Base-by-base conservation (phyloP, 768 basidiomycete species). In the Lactarius vividus region DNA sequence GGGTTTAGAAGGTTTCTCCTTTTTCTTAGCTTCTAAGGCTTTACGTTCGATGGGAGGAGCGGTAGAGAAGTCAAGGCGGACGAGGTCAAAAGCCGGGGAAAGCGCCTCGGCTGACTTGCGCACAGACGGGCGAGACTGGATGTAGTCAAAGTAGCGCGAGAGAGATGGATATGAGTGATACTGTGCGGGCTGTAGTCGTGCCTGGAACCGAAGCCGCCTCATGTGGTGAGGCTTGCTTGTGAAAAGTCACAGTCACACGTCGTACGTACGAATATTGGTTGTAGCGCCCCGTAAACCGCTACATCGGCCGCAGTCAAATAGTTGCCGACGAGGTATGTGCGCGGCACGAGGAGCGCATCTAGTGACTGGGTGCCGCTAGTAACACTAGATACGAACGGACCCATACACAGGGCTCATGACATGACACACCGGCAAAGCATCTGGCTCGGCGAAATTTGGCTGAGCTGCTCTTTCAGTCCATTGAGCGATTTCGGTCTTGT, bases 61-160 rank as follows among this genome's bases (percentile, higher is more conserved):
- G 66, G 85, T 82, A 28, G 86, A 84, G 29, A 96, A 77, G 73
- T 96, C 88, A 70, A 98, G 86, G 1, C 77, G 57, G 16, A 97
- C 80, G 5, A 80, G 66, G 16, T 81, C 76, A 71, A 88, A 88
- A 4, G 83, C 79, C 35, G 84, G 81, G 1, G 82, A 76, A 33
- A 84, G 77, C 0, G 81, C 73, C 53, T 80, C 79, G 7, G 87
- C 84, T 3, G 85, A 82, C 54, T 80, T 78, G 29, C 85, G 81
- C 46, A 97, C 86, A 18, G 83, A 75, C 7, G 88, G 80, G 26
- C 80, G 81, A 55, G 85, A 82, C 78, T 98, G 96, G 65, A 99
- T 84, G 77, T 98, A 94, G 77, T 96, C 91, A 74, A 98, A 96
- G 82, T 96, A 98, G 54, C 97, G 91, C 49, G 91, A 91, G 44